Percentiles rank a stretch among this genome's conserved stretches.
Evolutionary conservation across 2,329 filamentous ascomycete species (phyloP).

Genomic region (Neofusicoccum sp.): DNA sequence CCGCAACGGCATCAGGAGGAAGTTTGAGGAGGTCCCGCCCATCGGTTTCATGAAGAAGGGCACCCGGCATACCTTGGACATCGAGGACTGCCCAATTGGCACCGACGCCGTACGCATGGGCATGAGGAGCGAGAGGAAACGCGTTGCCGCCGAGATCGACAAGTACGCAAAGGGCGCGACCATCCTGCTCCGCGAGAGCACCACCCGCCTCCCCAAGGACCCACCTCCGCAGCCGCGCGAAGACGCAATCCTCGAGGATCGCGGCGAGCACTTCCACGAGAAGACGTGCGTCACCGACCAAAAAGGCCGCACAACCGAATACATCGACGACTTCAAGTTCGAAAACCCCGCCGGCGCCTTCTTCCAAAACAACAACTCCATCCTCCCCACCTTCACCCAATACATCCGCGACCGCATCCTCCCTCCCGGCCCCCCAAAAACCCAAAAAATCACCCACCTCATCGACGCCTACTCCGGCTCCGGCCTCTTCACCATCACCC

Average conservation of each 20-base stretch:
- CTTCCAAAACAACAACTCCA: conserved; percentile 99
- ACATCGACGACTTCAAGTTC: conserved; percentile 80
- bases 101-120: conserved; percentile 81
- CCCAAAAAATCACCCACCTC: conserved; percentile 67
- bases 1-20: conserved; percentile 52
- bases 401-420: conserved; percentile 82
- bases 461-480: conserved; percentile 98
- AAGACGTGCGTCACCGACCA: conserved; percentile 88
- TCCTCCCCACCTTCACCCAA: conserved; percentile 79
- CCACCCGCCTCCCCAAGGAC: conserved; percentile 55
- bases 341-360: conserved; percentile 90
- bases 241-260: conserved; percentile 44
- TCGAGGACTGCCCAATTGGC: conserved; percentile 95
- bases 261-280: conserved; percentile 65
- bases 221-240: conserved; percentile 24
- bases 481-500: conserved; percentile 93
- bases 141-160: conserved; percentile 67
- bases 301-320: conserved; percentile 81
- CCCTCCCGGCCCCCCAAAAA: conserved; percentile 36
- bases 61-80: conserved; percentile 77
- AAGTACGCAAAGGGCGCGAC: conserved; percentile 82
- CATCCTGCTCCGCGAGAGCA: conserved; percentile 83
- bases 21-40: conserved; percentile 65
- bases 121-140: conserved; percentile 73
- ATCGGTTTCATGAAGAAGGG: conserved; percentile 92